Conservation (phyloP, 1,284 basidiomycete species). For the Stereum hirsutum region DNA sequence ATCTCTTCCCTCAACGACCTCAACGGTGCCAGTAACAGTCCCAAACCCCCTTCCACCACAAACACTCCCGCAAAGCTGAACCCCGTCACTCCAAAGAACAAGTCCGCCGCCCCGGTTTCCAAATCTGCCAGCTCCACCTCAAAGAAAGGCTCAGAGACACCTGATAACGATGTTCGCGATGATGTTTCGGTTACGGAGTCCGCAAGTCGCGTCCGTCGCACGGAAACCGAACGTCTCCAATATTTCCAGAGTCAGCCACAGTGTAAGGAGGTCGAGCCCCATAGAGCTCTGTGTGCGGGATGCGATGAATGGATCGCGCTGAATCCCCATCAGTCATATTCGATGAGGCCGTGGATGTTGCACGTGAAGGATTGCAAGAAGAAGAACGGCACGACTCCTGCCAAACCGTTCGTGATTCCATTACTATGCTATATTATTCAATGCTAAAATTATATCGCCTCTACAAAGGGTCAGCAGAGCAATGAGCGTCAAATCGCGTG, state of each 20-base stretch:
- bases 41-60: conserved; percentile 1
- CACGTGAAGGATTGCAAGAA: conserved; percentile 38
- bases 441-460: too few relatives aligned
- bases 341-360: conserved; percentile 47
- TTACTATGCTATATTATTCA: conserved; percentile 4
- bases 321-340: conserved; percentile 41
- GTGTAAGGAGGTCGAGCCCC: conserved; percentile 42
- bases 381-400: conserved; percentile 3
- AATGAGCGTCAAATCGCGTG: conserved; percentile 1
- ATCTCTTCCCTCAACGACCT: neutral
- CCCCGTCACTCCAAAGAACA: too few relatives aligned
- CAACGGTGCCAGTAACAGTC: conserved; percentile 1
- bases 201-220: conserved; percentile 34
- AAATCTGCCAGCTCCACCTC: neutral
- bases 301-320: conserved; percentile 47
- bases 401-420: conserved; percentile 18
- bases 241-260: conserved; percentile 51
- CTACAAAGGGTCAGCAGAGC: neutral
- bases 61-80: too few relatives aligned
- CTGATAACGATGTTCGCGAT: conserved; percentile 7
- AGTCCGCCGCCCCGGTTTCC: neutral
- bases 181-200: conserved; percentile 32
- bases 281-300: conserved; percentile 42
- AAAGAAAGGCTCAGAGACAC: too few relatives aligned
- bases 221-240: conserved; percentile 48